phyloP scores from a whole-genome alignment of 1,284 basidiomycete genomes.

The Cutaneotrichosporon cavernicola region DNA sequence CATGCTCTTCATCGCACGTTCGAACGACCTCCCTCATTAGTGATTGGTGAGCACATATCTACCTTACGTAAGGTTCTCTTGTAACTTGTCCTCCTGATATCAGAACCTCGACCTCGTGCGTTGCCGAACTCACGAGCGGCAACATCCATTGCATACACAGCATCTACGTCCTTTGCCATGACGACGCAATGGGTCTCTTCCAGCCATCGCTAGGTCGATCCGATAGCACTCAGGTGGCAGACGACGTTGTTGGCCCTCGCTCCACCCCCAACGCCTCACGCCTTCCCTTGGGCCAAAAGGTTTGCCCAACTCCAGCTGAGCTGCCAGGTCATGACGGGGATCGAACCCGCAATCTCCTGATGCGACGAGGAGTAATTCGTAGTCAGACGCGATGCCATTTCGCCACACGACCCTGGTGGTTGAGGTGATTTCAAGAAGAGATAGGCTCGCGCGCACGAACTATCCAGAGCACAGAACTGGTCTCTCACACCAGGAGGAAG shows the following conservation, averaged over 20 bases:
- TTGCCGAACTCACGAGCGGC: too few relatives aligned
- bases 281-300: neutral
- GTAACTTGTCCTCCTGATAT: too few relatives aligned
- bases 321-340: neutral
- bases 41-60: too few relatives aligned
- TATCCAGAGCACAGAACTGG: too few relatives aligned
- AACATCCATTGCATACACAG: too few relatives aligned
- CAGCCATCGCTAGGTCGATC: neutral
- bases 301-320: neutral
- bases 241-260: neutral
- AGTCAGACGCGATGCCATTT: constrained; percentile 3
- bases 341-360: constrained; percentile 1
- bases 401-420: neutral
- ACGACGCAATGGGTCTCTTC: neutral
- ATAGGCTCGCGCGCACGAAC: neutral
- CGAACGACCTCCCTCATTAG: too few relatives aligned
- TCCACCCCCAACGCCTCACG: neutral
- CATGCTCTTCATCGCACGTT: too few relatives aligned
- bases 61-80: too few relatives aligned
- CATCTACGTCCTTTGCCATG: too few relatives aligned
- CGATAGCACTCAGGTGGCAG: neutral
- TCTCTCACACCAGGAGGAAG: too few relatives aligned
- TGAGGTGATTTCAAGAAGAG: neutral
- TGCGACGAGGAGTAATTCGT: constrained; percentile 3
- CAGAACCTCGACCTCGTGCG: too few relatives aligned